Conservation (phyloP, 805 yeast genomes). For the Lachancea nothofagi region DNA sequence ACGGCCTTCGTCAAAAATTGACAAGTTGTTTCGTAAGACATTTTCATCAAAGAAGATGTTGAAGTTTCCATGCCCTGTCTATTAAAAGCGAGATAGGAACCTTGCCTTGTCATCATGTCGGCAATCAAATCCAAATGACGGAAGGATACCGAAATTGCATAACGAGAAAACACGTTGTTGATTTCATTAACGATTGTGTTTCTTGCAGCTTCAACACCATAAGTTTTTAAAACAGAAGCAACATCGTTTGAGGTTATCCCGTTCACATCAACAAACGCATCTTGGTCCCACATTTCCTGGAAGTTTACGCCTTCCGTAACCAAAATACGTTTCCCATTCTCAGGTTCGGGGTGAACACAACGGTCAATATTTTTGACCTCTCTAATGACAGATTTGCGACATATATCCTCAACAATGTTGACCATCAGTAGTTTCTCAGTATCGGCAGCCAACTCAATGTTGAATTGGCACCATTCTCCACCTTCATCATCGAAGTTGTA, state of each 20-base stretch:
- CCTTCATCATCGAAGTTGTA: conserved; percentile 84
- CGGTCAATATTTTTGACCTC: conserved; percentile 89
- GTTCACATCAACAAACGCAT: conserved; percentile 85
- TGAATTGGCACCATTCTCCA: conserved; percentile 93
- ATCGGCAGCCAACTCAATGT: conserved; percentile 73
- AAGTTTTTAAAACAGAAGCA: conserved; percentile 79
- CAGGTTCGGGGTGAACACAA: conserved; percentile 76
- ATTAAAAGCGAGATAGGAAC: conserved; percentile 91
- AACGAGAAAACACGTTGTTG: conserved; percentile 90
- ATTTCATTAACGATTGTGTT: conserved; percentile 95
- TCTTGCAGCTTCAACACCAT: conserved; percentile 99
- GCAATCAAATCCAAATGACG: conserved; percentile 97
- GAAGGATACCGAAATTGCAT: conserved; percentile 86
- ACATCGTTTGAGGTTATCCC: conserved; percentile 89
- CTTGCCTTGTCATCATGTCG: conserved; percentile 99
- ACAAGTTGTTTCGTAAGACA: conserved; percentile 98
- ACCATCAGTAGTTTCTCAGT: conserved; percentile 95
- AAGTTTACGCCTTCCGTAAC: conserved; percentile 98
- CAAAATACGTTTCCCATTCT: conserved; percentile 65
- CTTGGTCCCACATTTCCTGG: conserved; percentile 97
- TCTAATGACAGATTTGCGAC: conserved; percentile 85
- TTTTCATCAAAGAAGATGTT: conserved; percentile 94
- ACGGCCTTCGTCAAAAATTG: conserved; percentile 96
- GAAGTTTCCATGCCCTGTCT: conserved; percentile 97
- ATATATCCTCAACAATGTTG: conserved; percentile 87